Evolutionary conservation across 1,284 basidiomycete genomes (phyloP).

Genomic region (Inonotus obliquus): DNA sequence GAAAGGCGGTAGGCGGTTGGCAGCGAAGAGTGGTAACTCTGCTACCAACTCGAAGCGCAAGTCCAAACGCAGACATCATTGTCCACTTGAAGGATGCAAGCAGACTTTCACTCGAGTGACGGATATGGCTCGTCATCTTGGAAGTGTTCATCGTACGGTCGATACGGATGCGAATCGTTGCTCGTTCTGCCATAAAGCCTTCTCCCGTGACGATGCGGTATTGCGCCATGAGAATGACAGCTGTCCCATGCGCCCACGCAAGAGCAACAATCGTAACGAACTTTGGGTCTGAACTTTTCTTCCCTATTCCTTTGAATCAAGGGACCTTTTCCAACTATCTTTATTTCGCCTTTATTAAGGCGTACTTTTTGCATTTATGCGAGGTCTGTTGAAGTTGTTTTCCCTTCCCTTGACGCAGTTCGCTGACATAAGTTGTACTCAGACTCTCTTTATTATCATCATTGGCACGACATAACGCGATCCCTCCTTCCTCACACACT

Average conservation of each 20-base stretch:
- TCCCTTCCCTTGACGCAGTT: not conserved
- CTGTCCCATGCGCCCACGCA: slow-evolving; percentile 18
- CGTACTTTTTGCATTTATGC: not conserved
- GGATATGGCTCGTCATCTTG: slow-evolving; percentile 19
- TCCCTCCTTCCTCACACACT: not conserved
- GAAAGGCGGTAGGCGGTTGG: not conserved
- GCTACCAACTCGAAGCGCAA: slow-evolving; percentile 11
- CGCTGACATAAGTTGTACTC: not conserved
- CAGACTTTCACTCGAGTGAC: slow-evolving; percentile 17
- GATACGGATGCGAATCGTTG: slow-evolving; percentile 16
- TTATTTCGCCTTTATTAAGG: not conserved
- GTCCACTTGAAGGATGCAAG: slow-evolving; percentile 14
- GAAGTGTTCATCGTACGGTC: slow-evolving; percentile 12
- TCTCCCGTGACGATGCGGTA: slow-evolving; percentile 20
- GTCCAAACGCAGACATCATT: slow-evolving; percentile 14
- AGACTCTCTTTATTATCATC: not conserved
- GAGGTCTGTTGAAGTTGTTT: not conserved
- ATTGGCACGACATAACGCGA: slow-evolving; percentile 1
- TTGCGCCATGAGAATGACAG: slow-evolving; percentile 19
- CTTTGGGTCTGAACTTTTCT: slow-evolving; percentile 2
- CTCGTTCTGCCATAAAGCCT: slow-evolving; percentile 17
- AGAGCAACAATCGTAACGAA: slow-evolving; percentile 9
- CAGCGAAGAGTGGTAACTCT: not conserved
- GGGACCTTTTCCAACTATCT: not conserved
- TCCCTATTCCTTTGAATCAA: not conserved